Evolutionary conservation across 352 stramenopile genomes (phyloP).

Genomic region (Globisporangium nagaii): DNA sequence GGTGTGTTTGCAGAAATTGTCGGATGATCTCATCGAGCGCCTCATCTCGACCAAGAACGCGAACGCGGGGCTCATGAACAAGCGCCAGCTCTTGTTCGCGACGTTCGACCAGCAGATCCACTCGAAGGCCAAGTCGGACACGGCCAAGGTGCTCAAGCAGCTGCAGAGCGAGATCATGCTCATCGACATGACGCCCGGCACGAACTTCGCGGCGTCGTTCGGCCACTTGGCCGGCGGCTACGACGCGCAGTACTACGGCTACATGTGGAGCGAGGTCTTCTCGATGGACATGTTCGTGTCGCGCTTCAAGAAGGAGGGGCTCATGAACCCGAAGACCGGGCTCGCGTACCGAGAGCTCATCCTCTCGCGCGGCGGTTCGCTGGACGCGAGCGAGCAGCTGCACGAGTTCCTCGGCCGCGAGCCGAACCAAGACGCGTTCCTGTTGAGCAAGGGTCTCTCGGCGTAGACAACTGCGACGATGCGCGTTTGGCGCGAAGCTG

Average conservation of each 20-base stretch:
- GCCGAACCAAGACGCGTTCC: constrained; percentile 76
- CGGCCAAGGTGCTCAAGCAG: constrained; percentile 67
- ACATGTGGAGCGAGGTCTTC: constrained; percentile 89
- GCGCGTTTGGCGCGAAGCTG: too few relatives aligned
- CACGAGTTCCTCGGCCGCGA: constrained; percentile 74
- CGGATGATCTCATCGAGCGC: constrained; percentile 69
- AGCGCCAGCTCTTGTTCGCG: constrained; percentile 78
- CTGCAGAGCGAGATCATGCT: constrained; percentile 84
- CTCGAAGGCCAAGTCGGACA: constrained; percentile 79
- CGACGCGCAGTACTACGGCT: constrained; percentile 82
- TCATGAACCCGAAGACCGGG: constrained; percentile 78
- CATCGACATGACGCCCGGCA: constrained; percentile 82
- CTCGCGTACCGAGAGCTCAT: constrained; percentile 85
- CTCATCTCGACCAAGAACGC: constrained; percentile 87
- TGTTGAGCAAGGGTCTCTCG: constrained; percentile 68
- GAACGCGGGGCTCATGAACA: constrained; percentile 74
- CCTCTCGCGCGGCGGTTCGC: constrained; percentile 72
- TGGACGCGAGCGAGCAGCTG: constrained; percentile 77
- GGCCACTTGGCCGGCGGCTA: constrained; percentile 77
- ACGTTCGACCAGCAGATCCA: constrained; percentile 86
- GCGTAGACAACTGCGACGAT: neutral
- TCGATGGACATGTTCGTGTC: constrained; percentile 89
- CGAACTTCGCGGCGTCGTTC: constrained; percentile 83
- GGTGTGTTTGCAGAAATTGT: constrained; percentile 40
- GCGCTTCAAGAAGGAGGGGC: constrained; percentile 79